Base-by-base conservation (phyloP, 441 rosid species). In the Codiaeum variegatum region DNA sequence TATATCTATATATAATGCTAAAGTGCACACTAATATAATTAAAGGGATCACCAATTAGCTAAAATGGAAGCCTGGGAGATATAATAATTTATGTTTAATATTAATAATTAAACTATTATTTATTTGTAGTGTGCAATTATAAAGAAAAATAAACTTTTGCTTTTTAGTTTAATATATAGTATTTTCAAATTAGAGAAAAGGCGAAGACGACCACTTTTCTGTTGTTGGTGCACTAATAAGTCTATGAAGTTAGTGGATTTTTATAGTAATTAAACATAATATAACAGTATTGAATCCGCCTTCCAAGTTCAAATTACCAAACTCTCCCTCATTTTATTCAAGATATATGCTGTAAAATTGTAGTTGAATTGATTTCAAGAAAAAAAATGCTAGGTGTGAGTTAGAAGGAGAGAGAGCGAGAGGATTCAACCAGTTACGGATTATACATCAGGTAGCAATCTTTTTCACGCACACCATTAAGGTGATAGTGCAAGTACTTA, bases 181-280 rank as follows among this genome's bases (percentile, higher is more conserved):
- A 78, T 69, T n/a, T n/a, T 78, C 69, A 56, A 82, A 82, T 68
- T 38, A 52, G 24, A 24, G 72, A 79, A 88, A 91, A 84, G 90
- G 85, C 78, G 81, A 84, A 85, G 83, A 73, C 83, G 83, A 78
- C 88, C 88, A 83, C 95, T 86, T 88, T 91, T 81, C 86, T 78
- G 34, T 88, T 90, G 97, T 90, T 88, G 85, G 90, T 83, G 88
- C 92, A 82, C 66, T 64, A 64, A 56, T 86, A 78, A 83, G 88
- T 88, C 94, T 79, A 77, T 52, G 76, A 82, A 74, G 85, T 84
- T 85, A 87, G 95, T 86, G 90, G 90, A 78, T 75, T 82, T 58
- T 73, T 72, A 75, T 67, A 34, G 24, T 73, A 23, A 2, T 71
- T 78, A 61, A 69, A 69, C 67, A 42, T 26, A 46, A 31, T 59